Base-by-base conservation (phyloP, 495 filamentous ascomycete genomes). In the Penicillium taxi region DNA sequence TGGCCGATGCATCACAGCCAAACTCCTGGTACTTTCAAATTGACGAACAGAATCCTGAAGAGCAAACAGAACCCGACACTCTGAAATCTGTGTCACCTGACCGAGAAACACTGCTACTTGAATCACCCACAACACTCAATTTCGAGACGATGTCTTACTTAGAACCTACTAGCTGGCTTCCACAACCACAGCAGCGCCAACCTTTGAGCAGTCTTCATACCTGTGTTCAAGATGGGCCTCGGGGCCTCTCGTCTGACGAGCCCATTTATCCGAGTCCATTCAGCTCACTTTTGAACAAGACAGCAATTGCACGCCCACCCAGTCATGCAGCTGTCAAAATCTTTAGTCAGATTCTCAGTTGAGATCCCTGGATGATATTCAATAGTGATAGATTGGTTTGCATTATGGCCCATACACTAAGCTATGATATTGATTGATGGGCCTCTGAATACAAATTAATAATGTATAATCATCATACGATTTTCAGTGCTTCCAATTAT, bases 331-430 rank as follows among this genome's bases (percentile, higher is more conserved):
- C 44, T 7, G 26, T 44, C 16, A 44, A 41, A 21, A 25, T 53
- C 19, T 56, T 45, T n/a, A 49, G 49, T 9, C 53, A 50, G 25
- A 19, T 42, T 28, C 21, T 48, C 7, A 14, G 33, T 7, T 8
- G n/a, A n/a, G n/a, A n/a, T n/a, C n/a, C n/a, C n/a, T n/a, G n/a
- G n/a, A n/a, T n/a, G n/a, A n/a, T n/a, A n/a, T n/a, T n/a, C n/a
- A n/a, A n/a, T n/a, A n/a, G n/a, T n/a, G n/a, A n/a, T n/a, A n/a
- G n/a, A n/a, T n/a, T n/a, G n/a, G n/a, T n/a, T n/a, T n/a, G n/a
- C n/a, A n/a, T n/a, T n/a, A n/a, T n/a, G n/a, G n/a, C n/a, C n/a
- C n/a, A n/a, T n/a, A n/a, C n/a, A n/a, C n/a, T n/a, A n/a, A n/a
- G n/a, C n/a, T n/a, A n/a, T n/a, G n/a, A n/a, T n/a, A n/a, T n/a